Conservation (phyloP, 2,329 filamentous ascomycete species). For the Dothidotthia symphoricarpi region DNA sequence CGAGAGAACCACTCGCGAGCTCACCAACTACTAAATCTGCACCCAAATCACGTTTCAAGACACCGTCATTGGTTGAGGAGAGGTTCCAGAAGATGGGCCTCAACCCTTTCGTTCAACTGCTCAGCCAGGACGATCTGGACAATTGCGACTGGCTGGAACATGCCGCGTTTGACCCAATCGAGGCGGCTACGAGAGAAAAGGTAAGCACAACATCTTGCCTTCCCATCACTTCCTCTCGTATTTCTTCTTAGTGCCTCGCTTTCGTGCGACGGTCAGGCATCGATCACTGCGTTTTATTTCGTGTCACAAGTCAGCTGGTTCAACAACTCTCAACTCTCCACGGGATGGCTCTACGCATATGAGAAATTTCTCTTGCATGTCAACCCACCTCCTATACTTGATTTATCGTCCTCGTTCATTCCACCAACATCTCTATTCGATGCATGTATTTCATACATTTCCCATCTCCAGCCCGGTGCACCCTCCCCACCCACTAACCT, state of each 20-base stretch:
- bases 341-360: conserved; percentile 1
- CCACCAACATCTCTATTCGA: too few relatives aligned
- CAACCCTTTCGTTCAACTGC: conserved; percentile 70
- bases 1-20: conserved; percentile 28
- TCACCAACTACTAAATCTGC: conserved; percentile 15
- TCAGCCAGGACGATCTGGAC: conserved; percentile 66
- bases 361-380: background rate
- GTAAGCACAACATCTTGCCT: conserved; percentile 42
- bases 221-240: conserved; percentile 1
- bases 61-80: conserved; percentile 26
- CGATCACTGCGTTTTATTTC: conserved; percentile 13
- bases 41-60: conserved; percentile 23
- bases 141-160: conserved; percentile 60
- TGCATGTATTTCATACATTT: too few relatives aligned
- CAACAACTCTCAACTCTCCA: conserved; percentile 1
- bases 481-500: too few relatives aligned
- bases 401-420: too few relatives aligned
- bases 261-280: conserved; percentile 16
- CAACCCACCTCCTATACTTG: background rate
- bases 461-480: too few relatives aligned
- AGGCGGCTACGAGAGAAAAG: conserved; percentile 61
- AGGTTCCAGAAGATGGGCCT: conserved; percentile 49
- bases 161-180: conserved; percentile 57
- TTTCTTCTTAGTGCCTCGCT: conserved; percentile 7
- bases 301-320: conserved; percentile 9